Conservation (phyloP, 2,329 filamentous ascomycete genomes). For the Pyrenochaeta sp. region DNA sequence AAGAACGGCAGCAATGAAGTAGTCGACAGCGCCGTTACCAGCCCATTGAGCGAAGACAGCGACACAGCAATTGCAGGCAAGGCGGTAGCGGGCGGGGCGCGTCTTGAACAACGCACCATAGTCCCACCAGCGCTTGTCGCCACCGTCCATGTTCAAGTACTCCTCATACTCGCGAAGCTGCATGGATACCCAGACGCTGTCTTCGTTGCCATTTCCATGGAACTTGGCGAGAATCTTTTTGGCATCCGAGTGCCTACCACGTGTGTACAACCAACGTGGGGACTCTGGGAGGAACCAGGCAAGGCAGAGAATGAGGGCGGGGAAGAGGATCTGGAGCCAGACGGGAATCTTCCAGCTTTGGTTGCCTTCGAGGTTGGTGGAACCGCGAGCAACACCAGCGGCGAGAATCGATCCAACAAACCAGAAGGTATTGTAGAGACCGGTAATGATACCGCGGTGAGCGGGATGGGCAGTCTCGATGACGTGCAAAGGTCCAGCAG, state of each 20-base stretch:
- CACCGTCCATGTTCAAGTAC: slow-evolving; percentile 62
- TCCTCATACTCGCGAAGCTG: slow-evolving; percentile 53
- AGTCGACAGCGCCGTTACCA: slow-evolving; percentile 48
- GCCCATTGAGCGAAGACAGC: slow-evolving; percentile 60
- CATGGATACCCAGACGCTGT: slow-evolving; percentile 34
- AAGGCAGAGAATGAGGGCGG: slow-evolving; percentile 53
- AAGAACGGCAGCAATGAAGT: slow-evolving; percentile 45
- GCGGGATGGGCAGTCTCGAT: slow-evolving; percentile 69
- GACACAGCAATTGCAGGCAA: slow-evolving; percentile 61
- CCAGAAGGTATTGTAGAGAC: slow-evolving; percentile 55
- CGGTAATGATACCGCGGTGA: slow-evolving; percentile 60
- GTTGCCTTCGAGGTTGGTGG: slow-evolving; percentile 23
- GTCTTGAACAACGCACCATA: slow-evolving; percentile 62
- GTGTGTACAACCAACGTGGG: slow-evolving; percentile 65
- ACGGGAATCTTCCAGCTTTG: slow-evolving; percentile 33
- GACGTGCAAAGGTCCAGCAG: slow-evolving; percentile 67
- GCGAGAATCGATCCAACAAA: slow-evolving; percentile 50
- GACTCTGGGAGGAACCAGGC: slow-evolving; percentile 66
- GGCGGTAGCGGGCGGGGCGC: slow-evolving; percentile 56
- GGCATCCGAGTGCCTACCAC: slow-evolving; percentile 63
- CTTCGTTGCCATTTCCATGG: slow-evolving; percentile 57
- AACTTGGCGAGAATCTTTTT: slow-evolving; percentile 64
- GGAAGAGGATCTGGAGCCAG: slow-evolving; percentile 38
- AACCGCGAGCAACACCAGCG: slow-evolving; percentile 34
- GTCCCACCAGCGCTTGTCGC: slow-evolving; percentile 68